Evolutionary conservation across 306 rosid genomes (phyloP), one percentile per base, ranked within the genome.

Genomic region (Cyamopsis tetragonoloba): DNA sequence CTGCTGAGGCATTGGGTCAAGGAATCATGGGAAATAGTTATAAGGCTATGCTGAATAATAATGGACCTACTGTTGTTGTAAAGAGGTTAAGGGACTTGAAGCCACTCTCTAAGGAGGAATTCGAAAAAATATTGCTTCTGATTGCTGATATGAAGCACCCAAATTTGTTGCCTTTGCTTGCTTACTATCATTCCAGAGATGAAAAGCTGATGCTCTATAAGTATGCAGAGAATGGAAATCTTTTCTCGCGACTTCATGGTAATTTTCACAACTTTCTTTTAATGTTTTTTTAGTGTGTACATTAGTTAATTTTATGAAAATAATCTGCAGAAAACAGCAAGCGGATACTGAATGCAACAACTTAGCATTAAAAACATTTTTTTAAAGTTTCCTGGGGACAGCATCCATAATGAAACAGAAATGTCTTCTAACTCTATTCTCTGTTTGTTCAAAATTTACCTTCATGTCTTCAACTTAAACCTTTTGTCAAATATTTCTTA

Each of bases 1-100:
- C 91, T 14, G 96, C 96, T n/a, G 96, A 84, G 85, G 71, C 83
- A 28, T 54, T 92, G 19, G 96, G 98, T 7, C 83, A 85, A 18
- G 96, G 98, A 44, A 76, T 69, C 1, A 78, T 86, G 55, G 91
- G 96, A 34, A 86, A 84, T 58, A 81, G 88, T 75, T 92, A 86
- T 8, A 87, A 86, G 88, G 98, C 88, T 1, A 85, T 72, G 84
- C 70, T 86, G 59, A 68, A 53, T 61, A 68, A 53, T 61, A 74
- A 77, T 27, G 88, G 85, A 71, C 22, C 80, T 14, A 47, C 70
- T 11, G 62, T 87, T 23, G 89, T 92, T 9, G 96, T 92, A 10
- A 92, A 92, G 78, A n/a, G 93, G 82, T 72, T 87, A 12, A 72
- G 87, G 72, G 91, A 92, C 68, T 66, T 89, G 82, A 84, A 86